Percentiles rank a stretch among this genome's conserved stretches.
These are phyloP conservation scores for Populus ilicifolia DNA, from an alignment of 345 rosid species.

Conservation along the genomic window DNA sequence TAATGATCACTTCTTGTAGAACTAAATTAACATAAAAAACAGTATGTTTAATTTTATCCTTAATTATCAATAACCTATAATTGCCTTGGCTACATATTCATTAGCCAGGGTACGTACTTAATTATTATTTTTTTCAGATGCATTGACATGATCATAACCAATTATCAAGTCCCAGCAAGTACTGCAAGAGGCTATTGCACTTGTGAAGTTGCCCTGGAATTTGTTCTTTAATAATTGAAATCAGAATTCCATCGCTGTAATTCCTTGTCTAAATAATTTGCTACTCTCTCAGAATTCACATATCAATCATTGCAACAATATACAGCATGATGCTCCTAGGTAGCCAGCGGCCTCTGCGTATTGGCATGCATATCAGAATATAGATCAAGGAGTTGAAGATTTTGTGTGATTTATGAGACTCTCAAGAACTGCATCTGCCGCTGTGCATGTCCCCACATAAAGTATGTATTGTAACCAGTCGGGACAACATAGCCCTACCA, in stretches of 20 bases:
- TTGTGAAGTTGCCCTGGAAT: background rate
- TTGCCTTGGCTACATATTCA: too few species aligned
- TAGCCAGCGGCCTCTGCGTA: background rate
- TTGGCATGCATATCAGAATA: background rate
- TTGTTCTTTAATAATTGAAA: too few species aligned
- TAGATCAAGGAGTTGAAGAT: background rate
- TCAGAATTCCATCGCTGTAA: background rate
- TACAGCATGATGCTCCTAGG: background rate
- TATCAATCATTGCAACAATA: background rate
- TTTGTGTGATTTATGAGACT: background rate
- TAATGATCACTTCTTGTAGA: background rate
- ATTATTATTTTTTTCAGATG: too few species aligned
- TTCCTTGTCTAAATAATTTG: background rate
- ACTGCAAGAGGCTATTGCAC: background rate
- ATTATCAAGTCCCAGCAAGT: background rate
- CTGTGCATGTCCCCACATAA: slow-evolving; percentile 18
- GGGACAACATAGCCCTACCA: background rate
- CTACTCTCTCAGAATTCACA: background rate
- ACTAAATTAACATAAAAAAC: too few species aligned
- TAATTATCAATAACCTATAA: background rate
- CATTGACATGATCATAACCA: background rate
- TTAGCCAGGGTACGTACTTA: background rate
- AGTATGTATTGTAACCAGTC: slow-evolving; percentile 19
- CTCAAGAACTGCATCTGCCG: background rate
- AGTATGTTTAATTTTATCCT: too few species aligned